Base-by-base conservation (phyloP, 169 alveolate species). In the Plasmodium vinckei region DNA sequence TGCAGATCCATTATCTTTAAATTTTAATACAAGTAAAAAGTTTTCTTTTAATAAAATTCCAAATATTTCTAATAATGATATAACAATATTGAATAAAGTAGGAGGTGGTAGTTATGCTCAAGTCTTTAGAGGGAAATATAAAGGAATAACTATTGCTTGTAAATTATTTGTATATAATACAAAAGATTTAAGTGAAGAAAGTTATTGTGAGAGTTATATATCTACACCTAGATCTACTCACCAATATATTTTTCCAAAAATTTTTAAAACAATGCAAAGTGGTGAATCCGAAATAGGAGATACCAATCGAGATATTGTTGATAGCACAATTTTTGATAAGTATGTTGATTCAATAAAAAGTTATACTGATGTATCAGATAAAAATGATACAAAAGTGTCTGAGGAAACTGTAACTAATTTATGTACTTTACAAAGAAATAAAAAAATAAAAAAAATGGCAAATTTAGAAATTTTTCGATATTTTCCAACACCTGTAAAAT, bases 401-500 rank as follows among this genome's bases (percentile, higher is more conserved):
- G n/a, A 53, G 5, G 65, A 69, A 13, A 19, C 1, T 2, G 13
- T 46, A 53, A 23, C 9, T 5, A 69, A 72, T 21, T 49, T 70
- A n/a, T 23, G 59, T 27, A 82, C 92, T 51, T 61, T 92, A 47
- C 92, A 69, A 63, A 70, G 89, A 77, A 92, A 87, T 73, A 44
- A 75, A 23, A 92, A 89, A 61, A 77, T 72, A 12, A 89, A 77
- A 49, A 60, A 64, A 27, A 77, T 87, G 87, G 79, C 91, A 4
- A 69, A 63, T 27, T 42, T 73, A 53, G 92, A 92, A 68, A 59
- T 92, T 10, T 92, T 60, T 49, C 88, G 90, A 23, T 92, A 92
- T 68, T 67, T 87, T 15, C 94, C 94, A 15, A 92, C 94, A 51
- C 93, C 93, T 7, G 87, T 92, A 21, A 92, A 92, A 65, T 72